Evolutionary conservation across 2,329 filamentous ascomycete species (phyloP).

Genomic region (Hymenoscyphus fraxineus): DNA sequence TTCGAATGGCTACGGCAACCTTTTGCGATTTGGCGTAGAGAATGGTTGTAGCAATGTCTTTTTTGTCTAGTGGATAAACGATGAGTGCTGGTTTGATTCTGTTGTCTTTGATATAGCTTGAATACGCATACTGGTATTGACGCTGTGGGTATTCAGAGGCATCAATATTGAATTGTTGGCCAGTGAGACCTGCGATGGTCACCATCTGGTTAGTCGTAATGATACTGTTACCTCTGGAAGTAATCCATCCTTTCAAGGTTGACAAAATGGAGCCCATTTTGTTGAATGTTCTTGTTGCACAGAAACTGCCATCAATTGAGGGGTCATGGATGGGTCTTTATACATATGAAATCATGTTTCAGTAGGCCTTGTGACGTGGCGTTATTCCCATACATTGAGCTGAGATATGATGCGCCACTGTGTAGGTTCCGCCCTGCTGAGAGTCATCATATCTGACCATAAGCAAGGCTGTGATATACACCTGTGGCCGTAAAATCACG

Average conservation of each 20-base stretch:
- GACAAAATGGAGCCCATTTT: conserved; percentile 6
- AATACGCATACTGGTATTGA: conserved; percentile 44
- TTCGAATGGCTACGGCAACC: conserved; percentile 44
- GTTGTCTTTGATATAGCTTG: conserved; percentile 40
- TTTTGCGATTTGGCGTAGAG: conserved; percentile 41
- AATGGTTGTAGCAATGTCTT: conserved; percentile 41
- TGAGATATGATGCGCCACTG: conserved; percentile 1
- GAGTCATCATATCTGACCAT: conserved; percentile 1
- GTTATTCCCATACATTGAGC: not conserved
- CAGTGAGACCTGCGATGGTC: conserved; percentile 3
- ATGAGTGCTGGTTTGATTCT: conserved; percentile 44
- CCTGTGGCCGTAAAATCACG: not conserved
- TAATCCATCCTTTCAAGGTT: conserved; percentile 4
- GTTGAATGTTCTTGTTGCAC: not conserved
- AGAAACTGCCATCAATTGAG: not conserved
- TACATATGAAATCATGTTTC: conserved; percentile 1
- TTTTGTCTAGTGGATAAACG: conserved; percentile 40
- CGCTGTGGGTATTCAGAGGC: conserved; percentile 26
- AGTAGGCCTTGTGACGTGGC: not conserved
- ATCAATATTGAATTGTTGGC: conserved; percentile 1
- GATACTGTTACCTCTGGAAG: not conserved
- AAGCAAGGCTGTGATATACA: conserved; percentile 3
- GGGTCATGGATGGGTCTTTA: conserved; percentile 1
- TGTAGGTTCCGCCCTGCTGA: not conserved
- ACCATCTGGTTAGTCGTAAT: conserved; percentile 5